Conservation (phyloP, 1,284 basidiomycete genomes). For the Prillingera fragicola region DNA sequence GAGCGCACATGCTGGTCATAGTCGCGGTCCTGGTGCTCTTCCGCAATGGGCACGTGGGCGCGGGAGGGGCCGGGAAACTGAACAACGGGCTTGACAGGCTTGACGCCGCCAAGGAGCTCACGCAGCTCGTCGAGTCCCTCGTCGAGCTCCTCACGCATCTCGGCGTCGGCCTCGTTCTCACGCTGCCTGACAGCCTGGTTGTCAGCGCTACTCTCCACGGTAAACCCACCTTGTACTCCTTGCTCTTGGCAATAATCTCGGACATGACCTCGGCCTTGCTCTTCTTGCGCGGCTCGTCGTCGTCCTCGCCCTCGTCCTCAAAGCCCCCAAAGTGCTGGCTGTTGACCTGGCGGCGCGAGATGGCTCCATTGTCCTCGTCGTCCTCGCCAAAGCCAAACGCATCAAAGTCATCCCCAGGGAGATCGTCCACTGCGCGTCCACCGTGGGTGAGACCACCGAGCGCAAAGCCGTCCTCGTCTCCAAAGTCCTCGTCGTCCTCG, state of each 20-base stretch:
- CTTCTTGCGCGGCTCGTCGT: conserved; percentile 67
- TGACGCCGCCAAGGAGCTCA: conserved; percentile 61
- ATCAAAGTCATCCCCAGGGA: conserved; percentile 70
- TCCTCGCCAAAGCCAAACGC: conserved; percentile 66
- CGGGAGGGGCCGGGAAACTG: conserved; percentile 49
- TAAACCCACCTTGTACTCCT: conserved; percentile 72
- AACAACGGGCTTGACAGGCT: conserved; percentile 47
- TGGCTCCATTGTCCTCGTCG: conserved; percentile 63
- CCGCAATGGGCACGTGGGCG: conserved; percentile 34
- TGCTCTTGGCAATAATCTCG: conserved; percentile 96
- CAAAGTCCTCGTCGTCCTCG: conserved; percentile 62
- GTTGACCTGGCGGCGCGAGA: conserved; percentile 61
- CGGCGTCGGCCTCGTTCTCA: conserved; percentile 78
- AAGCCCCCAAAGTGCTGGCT: conserved; percentile 82
- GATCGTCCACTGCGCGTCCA: conserved; percentile 74
- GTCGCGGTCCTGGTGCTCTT: conserved; percentile 44
- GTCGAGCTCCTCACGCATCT: conserved; percentile 81
- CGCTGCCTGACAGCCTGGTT: conserved; percentile 74
- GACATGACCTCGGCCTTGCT: conserved; percentile 96
- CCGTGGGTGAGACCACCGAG: conserved; percentile 72
- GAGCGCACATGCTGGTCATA: conserved; percentile 92
- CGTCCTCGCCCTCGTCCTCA: conserved; percentile 60
- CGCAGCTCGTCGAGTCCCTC: conserved; percentile 79
- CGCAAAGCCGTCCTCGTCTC: conserved; percentile 40
- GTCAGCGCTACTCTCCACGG: conserved; percentile 6